Base-by-base conservation (phyloP, 169 alveolate genomes). In the Plasmodium yoelii region DNA sequence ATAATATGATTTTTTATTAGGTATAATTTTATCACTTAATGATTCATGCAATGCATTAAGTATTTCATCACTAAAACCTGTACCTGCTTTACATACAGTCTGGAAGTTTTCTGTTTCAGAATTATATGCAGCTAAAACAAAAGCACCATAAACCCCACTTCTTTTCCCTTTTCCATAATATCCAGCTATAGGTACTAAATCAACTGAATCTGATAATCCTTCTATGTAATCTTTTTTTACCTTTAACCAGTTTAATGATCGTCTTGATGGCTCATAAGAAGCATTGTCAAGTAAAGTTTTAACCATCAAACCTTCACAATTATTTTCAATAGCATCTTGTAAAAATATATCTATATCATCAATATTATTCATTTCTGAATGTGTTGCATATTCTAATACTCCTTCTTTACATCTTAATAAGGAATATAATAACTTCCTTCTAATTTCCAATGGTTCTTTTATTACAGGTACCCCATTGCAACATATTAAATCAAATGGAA, bases 161-260 rank as follows among this genome's bases (percentile, higher is more conserved):
- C 99, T 93, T 94, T 98, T 98, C 9, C 97, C 97, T 97, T 94
- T 94, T 47, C 99, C 99, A 87, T 91, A 97, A 86, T 95, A 97
- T 24, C 99, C 99, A 15, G 99, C 99, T 28, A 99, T 98, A 2
- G 99, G 99, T 13, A 99, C 99, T 67, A 99, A 96, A 88, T 99
- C 99, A 49, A 99, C 95, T 57, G 99, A 95, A 93, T 99, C 99
- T 0, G 99, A 97, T 87, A 98, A 84, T 9, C 99, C 99, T 26
- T 97, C 99, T 61, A 98, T 82, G 88, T 98, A 98, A 90, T 98
- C 99, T 94, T 99, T 99, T 94, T 99, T 99, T 53, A 98, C 95
- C 93, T 99, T 99, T 46, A 99, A 96, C 99, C 99, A 99, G 73
- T 98, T 98, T 71, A 98, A 95, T 13, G 99, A 97, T 67, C 99